phyloP scores from a whole-genome alignment of 768 basidiomycete species.

The Wakefieldia striispora region DNA sequence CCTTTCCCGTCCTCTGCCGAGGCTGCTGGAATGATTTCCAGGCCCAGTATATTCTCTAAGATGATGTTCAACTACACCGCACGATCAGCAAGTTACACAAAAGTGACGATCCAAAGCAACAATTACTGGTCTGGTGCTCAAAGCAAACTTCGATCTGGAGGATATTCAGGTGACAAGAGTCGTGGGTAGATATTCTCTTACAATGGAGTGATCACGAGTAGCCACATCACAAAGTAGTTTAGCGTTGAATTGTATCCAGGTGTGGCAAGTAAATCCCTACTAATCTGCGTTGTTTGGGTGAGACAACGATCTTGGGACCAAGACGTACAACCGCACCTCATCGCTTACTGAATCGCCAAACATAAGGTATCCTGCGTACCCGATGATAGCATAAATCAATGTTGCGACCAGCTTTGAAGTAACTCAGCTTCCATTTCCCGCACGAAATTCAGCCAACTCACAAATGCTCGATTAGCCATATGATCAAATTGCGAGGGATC shows the following conservation, averaged over 20 bases:
- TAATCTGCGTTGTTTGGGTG: constrained; percentile 52
- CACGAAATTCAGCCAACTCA: constrained; percentile 35
- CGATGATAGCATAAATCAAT: constrained; percentile 62
- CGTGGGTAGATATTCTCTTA: constrained; percentile 33
- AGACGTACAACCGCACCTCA: constrained; percentile 51
- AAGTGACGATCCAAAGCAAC: not conserved
- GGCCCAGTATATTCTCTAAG: constrained; percentile 72
- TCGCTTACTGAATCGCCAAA: constrained; percentile 78
- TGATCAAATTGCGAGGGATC: constrained; percentile 76
- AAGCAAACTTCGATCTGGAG: constrained; percentile 79
- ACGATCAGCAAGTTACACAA: not conserved
- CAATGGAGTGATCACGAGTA: constrained; percentile 79
- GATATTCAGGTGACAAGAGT: constrained; percentile 15
- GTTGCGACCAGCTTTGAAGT: constrained; percentile 56
- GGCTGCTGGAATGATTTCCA: constrained; percentile 41
- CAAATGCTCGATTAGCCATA: constrained; percentile 87
- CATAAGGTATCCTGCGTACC: constrained; percentile 87
- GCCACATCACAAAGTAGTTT: constrained; percentile 78
- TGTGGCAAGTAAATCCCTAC: constrained; percentile 72
- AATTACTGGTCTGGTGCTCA: constrained; percentile 76
- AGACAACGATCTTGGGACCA: not conserved
- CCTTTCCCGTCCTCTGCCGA: constrained; percentile 28
- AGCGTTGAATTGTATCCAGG: constrained; percentile 68
- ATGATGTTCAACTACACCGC: constrained; percentile 70
- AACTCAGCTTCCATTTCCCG: not conserved